Evolutionary conservation across 257 asterid species (phyloP), one percentile per base, ranked within the genome.

Genomic region (Avicennia marina): DNA sequence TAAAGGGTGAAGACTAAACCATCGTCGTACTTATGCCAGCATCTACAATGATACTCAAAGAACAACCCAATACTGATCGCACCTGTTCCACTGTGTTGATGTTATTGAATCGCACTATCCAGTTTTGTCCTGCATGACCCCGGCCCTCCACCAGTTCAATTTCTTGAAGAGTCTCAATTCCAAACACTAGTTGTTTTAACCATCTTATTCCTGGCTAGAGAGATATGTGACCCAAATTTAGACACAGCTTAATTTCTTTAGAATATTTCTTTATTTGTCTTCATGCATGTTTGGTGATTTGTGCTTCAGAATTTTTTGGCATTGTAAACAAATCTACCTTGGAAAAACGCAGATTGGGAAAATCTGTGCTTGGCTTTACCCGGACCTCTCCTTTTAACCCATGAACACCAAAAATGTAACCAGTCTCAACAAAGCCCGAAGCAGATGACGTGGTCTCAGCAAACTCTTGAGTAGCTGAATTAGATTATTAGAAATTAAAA

Each of bases 381-480:
- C 91, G 82, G 40, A 91, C 95, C 72, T 91, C 95, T 59, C 98
- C 98, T 53, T 74, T 82, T 65, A 91, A 70, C 56, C 98, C 98
- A 69, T 88, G 98, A 49, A 77, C 85, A 49, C 98, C 89, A 61
- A 29, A 83, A 52, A 91, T 70, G 56, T 88, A 83, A 57, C 98
- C 98, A 56, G 86, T 78, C 76, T 88, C 94, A 58, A 91, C 65
- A 64, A 85, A 86, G 57, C 58, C 69, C 26, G 72, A 57, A 6
- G 75, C 69, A n/a, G 71, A 68, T 17, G 69, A 56, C 64, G 79
- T 64, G 57, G 80, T 69, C 69, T 81, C 87, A 51, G 66, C 71
- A 53, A 60, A 44, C 72, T 71, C 88, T 46, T 63, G 64, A 7
- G 81, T 71, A 75, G 78, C 98, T 87, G 81, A 58, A 69, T n/a